Percentiles rank a stretch among this genome's conserved stretches.
Conservation (phyloP, 2,329 filamentous ascomycete species). For the Clonostachys rhizophaga region DNA sequence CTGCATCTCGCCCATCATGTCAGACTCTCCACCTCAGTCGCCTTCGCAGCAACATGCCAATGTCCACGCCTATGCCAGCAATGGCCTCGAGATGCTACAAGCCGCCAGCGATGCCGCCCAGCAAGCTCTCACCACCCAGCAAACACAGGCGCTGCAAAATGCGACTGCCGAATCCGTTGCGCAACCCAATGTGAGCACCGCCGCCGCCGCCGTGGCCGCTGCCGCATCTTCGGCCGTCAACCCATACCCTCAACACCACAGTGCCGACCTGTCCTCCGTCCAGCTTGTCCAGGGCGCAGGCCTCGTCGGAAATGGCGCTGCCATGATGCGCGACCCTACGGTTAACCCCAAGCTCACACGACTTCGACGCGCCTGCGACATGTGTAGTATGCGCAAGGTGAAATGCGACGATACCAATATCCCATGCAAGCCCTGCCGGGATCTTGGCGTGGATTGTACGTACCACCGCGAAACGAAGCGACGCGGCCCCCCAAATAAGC, state of each 20-base stretch:
- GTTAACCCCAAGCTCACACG: constrained; percentile 48
- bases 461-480: constrained; percentile 53
- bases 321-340: constrained; percentile 28
- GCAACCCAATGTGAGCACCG: background rate
- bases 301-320: constrained; percentile 5
- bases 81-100: constrained; percentile 39
- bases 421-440: constrained; percentile 52
- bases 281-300: constrained; percentile 2
- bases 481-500: constrained; percentile 54
- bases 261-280: constrained; percentile 1
- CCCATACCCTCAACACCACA: background rate
- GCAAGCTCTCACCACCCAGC: constrained; percentile 19
- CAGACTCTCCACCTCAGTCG: background rate
- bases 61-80: constrained; percentile 38
- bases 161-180: constrained; percentile 28
- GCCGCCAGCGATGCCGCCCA: constrained; percentile 38
- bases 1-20: background rate
- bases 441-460: constrained; percentile 54
- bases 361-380: constrained; percentile 53
- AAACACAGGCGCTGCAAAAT: constrained; percentile 30
- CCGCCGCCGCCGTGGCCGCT: constrained; percentile 6
- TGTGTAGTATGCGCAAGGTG: constrained; percentile 58
- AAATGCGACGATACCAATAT: constrained; percentile 54
- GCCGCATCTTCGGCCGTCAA: constrained; percentile 1
- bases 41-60: constrained; percentile 11